Conservation (phyloP, 2,329 filamentous ascomycete species). For the Akanthomyces lecanii region DNA sequence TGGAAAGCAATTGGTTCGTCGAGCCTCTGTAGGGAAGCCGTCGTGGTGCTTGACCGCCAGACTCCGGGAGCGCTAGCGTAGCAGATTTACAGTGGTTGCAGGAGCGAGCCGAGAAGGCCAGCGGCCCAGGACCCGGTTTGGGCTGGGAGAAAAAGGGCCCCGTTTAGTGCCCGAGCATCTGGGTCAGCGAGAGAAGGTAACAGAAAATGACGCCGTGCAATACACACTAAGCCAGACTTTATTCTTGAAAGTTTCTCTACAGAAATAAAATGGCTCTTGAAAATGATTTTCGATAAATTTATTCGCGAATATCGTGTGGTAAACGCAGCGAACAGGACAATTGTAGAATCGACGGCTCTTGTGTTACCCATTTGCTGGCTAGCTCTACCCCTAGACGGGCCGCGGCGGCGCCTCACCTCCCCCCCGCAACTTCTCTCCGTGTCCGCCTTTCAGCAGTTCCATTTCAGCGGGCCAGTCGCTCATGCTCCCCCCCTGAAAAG, state of each 20-base stretch:
- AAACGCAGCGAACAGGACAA: not conserved
- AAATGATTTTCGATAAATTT: too few relatives aligned
- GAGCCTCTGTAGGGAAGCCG: too few relatives aligned
- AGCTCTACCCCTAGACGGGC: not conserved
- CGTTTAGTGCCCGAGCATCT: not conserved
- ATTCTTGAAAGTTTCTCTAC: too few relatives aligned
- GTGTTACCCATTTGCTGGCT: too few relatives aligned
- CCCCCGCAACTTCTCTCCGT: too few relatives aligned
- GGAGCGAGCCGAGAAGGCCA: not conserved
- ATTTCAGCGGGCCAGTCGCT: not conserved
- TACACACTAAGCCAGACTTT: too few relatives aligned
- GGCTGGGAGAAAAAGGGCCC: not conserved
- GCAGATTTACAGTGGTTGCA: constrained; percentile 5
- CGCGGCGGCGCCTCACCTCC: not conserved
- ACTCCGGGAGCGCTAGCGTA: not conserved
- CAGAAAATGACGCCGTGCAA: too few relatives aligned
- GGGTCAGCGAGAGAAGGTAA: not conserved
- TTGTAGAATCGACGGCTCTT: too few relatives aligned
- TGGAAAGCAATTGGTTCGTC: too few relatives aligned
- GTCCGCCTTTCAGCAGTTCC: not conserved
- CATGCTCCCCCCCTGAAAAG: too few relatives aligned
- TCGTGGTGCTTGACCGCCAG: not conserved
- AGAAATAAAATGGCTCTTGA: too few relatives aligned
- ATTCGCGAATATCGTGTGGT: too few relatives aligned
- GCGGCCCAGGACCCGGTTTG: not conserved